phyloP scores from a whole-genome alignment of 352 stramenopile species.

The Globisporangium yorkense region DNA sequence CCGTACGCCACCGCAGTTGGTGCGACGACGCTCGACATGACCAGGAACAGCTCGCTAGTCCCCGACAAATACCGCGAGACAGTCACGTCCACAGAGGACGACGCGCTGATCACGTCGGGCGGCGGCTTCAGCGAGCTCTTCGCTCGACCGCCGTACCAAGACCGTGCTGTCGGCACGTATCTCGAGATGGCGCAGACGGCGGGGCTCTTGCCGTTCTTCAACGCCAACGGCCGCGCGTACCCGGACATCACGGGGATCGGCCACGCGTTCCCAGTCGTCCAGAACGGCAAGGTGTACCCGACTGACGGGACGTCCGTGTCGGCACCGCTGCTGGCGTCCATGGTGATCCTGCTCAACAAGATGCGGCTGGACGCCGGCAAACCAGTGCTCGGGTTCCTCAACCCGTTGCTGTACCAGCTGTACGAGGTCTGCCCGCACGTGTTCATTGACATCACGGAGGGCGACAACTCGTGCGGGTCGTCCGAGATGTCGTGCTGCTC shows the following conservation, averaged over 20 bases:
- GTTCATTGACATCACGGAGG: conserved; percentile 61
- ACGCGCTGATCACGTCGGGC: conserved; percentile 68
- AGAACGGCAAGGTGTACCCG: conserved; percentile 40
- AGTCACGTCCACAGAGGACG: conserved; percentile 38
- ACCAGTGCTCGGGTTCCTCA: conserved; percentile 57
- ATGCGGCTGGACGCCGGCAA: conserved; percentile 25
- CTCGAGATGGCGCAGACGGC: conserved; percentile 19
- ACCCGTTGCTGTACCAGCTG: conserved; percentile 65
- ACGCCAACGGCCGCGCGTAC: conserved; percentile 38
- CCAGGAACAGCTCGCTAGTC: neutral
- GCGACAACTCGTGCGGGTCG: conserved; percentile 49
- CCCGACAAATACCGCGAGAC: conserved; percentile 34
- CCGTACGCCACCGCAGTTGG: conserved; percentile 69
- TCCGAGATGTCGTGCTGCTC: conserved; percentile 42
- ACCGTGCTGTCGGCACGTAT: conserved; percentile 30
- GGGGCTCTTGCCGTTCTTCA: conserved; percentile 29
- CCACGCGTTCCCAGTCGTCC: conserved; percentile 53
- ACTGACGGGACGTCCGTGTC: conserved; percentile 76
- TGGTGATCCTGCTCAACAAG: conserved; percentile 58
- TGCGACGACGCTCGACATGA: conserved; percentile 38
- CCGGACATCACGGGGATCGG: conserved; percentile 64
- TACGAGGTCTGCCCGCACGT: conserved; percentile 54
- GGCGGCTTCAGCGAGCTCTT: conserved; percentile 63
- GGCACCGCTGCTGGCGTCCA: conserved; percentile 55
- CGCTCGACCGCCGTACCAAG: conserved; percentile 41